Percentiles rank a stretch among this genome's conserved stretches.
These are phyloP conservation scores for Mycena amicta DNA, from an alignment of 768 basidiomycete genomes.

Conservation along the genomic window DNA sequence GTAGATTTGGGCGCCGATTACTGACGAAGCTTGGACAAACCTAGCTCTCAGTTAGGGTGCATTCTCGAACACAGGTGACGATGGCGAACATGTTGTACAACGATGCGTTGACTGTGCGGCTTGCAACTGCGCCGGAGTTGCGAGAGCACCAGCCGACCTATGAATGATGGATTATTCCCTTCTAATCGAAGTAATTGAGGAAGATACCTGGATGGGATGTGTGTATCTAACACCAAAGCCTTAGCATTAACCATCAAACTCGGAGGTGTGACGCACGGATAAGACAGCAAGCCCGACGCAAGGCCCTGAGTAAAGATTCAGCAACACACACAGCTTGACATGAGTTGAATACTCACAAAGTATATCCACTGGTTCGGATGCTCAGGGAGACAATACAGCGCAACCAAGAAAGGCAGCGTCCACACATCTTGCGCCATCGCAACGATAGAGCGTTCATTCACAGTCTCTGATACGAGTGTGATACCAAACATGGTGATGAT, in stretches of 20 bases:
- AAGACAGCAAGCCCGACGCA: conserved; percentile 47
- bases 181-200: background rate
- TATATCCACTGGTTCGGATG: conserved; percentile 55
- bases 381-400: conserved; percentile 50
- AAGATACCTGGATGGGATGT: conserved; percentile 49
- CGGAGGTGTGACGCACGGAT: conserved; percentile 36
- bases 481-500: conserved; percentile 56
- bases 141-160: conserved; percentile 61
- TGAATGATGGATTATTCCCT: background rate
- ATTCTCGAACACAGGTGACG: background rate
- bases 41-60: conserved; percentile 15
- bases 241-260: conserved; percentile 19
- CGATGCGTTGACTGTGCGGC: conserved; percentile 61
- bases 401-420: conserved; percentile 63
- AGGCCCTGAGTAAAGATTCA: conserved; percentile 34
- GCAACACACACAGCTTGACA: background rate
- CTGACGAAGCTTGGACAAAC: conserved; percentile 45
- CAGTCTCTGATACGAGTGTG: conserved; percentile 50
- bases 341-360: conserved; percentile 40
- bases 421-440: conserved; percentile 60
- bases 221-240: conserved; percentile 37
- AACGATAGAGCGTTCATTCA: conserved; percentile 57
- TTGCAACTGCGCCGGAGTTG: conserved; percentile 61
- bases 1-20: conserved; percentile 61
- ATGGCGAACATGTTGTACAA: conserved; percentile 54